Base-by-base conservation (phyloP, 164 flowering plant species). In the Aristolochia fimbriata region DNA sequence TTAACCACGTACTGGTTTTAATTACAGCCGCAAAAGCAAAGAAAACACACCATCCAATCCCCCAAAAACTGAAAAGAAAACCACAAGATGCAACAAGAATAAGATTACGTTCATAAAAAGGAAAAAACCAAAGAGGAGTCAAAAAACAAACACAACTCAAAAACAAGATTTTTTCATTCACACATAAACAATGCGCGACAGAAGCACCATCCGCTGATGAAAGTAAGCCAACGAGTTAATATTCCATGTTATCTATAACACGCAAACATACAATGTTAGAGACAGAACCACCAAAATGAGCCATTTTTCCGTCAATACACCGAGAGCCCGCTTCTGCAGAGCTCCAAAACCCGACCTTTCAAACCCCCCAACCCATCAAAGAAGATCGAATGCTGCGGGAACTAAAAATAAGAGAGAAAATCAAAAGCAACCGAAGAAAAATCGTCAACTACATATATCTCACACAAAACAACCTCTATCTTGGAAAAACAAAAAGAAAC, bases 1-100 rank as follows among this genome's bases (percentile, higher is more conserved):
- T 82, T 74, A 79, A 61, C 74, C 51, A 25, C 21, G 55, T 61
- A 63, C 48, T 57, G 73, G 73, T 69, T 62, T 66, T 57, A 56
- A 51, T 60, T 63, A 62, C 30, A 77, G 67, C 33, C 19, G 51
- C 51, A 45, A 60, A 48, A 66, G 46, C n/a, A 49, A 65, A 52
- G n/a, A 55, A 11, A 14, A 57, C 21, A 54, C 57, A 54, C 33
- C 30, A 21, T 56, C 15, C 17, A 11, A 8, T 52, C 56, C 27
- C 56, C 56, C 27, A 22, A 22, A 27, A 27, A 52, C 15, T 22
- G 56, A 61, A 55, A 61, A 58, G 57, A 19, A 16, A 56, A 55
- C 57, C 13, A 33, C 21, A 30, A 47, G 21, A 9, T 15, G 23
- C 17, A 54, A 23, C 43, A 37, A 37, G 43, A 22, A 46, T 3